Base-by-base conservation (phyloP, 768 basidiomycete genomes). In the Strobilomyces dryophilus region DNA sequence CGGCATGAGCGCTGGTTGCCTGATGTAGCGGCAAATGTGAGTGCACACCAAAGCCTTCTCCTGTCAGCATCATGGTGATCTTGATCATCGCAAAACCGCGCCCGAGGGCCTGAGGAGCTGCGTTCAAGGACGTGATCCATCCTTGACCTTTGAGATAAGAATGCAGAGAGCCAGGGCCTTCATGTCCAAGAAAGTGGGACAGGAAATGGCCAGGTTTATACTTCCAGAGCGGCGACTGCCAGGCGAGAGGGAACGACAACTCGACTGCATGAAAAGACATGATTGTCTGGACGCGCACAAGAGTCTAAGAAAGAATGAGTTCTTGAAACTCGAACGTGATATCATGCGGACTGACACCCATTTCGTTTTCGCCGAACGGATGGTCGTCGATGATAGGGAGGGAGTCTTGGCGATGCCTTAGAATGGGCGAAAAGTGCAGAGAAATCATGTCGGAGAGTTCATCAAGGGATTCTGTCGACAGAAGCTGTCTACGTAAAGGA, bases 21-120 rank as follows among this genome's bases (percentile, higher is more conserved):
- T 45, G 17, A 35, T 31, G n/a, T 24, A 29, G 51, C 36, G 26
- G 42, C 10, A 41, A 53, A 42, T 6, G 52, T 31, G 36, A 29
- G 29, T 29, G 34, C 89, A 63, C 65, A 95, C 92, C 77, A 52
- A 95, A 87, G 2, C 97, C 97, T 53, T 90, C 84, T 35, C 80
- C 77, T 0, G 97, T 97, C 57, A 99, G 71, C 61, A 88, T 73
- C 21, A 89, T 74, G 2, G 84, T 86, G n/a, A 89, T 69, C 66
- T 90, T 94, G 73, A 97, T 91, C 78, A 91, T 86, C 37, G 85
- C 88, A 65, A 98, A 92, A 1, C 93, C 92, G 56, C 90, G 80
- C 18, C 80, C 90, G 7, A 91, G 78, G 32, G 76, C 73, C 59
- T 88, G 86, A 3, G 81, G 76, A 1, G 88, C 92, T 41, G 84